Evolutionary conservation across 257 asterid genomes (phyloP).

Genomic region (Penstemon barbatus): DNA sequence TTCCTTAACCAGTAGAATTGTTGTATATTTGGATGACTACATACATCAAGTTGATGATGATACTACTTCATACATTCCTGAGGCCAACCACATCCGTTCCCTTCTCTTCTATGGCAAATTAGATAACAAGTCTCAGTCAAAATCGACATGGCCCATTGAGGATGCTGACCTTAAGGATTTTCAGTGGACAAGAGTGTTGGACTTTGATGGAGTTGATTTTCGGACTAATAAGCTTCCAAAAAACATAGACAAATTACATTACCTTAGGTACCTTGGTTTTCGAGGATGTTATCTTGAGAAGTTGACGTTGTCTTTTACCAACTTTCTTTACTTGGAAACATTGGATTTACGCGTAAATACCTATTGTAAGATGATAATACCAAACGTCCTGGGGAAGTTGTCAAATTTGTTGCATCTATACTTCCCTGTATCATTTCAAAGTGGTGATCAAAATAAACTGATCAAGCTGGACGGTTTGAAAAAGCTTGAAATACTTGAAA

Average conservation of each 20-base stretch:
- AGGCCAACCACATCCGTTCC: constrained; percentile 9
- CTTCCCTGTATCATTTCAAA: too few species aligned
- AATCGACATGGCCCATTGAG: not conserved
- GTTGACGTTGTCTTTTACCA: not conserved
- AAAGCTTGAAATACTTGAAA: too few species aligned
- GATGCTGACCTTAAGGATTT: not conserved
- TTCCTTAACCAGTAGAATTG: not conserved
- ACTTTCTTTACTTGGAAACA: constrained; percentile 1
- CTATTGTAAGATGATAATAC: too few species aligned
- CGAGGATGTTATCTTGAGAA: constrained; percentile 11
- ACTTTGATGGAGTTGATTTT: constrained; percentile 4
- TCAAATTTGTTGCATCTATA: too few species aligned
- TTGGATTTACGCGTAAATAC: too few species aligned
- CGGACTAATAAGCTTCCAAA: not conserved
- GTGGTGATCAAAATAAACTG: too few species aligned
- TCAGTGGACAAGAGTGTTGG: not conserved
- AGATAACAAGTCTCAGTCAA: not conserved
- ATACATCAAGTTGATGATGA: not conserved
- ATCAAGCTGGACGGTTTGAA: too few species aligned
- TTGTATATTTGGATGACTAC: not conserved
- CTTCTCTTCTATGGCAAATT: constrained; percentile 4
- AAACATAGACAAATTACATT: not conserved
- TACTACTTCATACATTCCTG: not conserved
- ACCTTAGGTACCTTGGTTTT: constrained; percentile 23
- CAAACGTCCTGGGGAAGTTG: too few species aligned